Evolutionary conservation across 495 filamentous ascomycete genomes (phyloP), one percentile per base, ranked within the genome.

Genomic region (Xylaria venustula): DNA sequence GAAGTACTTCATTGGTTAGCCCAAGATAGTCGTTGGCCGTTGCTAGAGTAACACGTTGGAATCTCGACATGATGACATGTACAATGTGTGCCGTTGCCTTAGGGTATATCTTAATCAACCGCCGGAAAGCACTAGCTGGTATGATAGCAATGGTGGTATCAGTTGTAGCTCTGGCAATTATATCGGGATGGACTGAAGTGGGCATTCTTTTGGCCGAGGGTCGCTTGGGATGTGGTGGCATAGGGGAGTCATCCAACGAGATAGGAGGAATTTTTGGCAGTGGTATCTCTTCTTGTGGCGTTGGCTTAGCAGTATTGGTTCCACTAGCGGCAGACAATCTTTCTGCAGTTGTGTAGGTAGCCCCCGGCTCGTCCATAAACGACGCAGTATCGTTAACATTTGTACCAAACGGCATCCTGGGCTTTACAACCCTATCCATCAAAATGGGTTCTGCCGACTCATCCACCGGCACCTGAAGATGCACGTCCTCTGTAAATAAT

Each of bases 81-180:
- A 98, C 91, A 62, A 98, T 97, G 71, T 98, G 94, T 6, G 95
- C 90, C 11, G 94, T 96, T 3, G 94, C 94, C 75, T 92, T 93
- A 7, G 94, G 94, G 69, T 97, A 98, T 20, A 97, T 88, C 63
- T 90, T 81, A n/a, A 96, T 98, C 37, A 98, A 78, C 8, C 94
- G 88, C 56, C 91, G 86, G 71, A 98, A 98, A 3, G 94, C 94
- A 65, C 91, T 94, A 5, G 93, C 95, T 3, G 94, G 94, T 63
- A 98, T 98, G 67, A 98, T 94, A 15, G 94, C 94, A 74, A 98
- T 97, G 0, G 95, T 98, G 0, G 93, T 98, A 71, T 98, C 94
- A 20, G 95, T 90, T 32, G 91, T 96, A n/a, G 94, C 94, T 64
- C 94, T 85, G 8, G 92, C 94, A 60, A 98, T 91, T 64, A 98